Evolutionary conservation across 352 stramenopile genomes (phyloP), one percentile per base, ranked within the genome.

Genomic region (Saprolegnia diclina): DNA sequence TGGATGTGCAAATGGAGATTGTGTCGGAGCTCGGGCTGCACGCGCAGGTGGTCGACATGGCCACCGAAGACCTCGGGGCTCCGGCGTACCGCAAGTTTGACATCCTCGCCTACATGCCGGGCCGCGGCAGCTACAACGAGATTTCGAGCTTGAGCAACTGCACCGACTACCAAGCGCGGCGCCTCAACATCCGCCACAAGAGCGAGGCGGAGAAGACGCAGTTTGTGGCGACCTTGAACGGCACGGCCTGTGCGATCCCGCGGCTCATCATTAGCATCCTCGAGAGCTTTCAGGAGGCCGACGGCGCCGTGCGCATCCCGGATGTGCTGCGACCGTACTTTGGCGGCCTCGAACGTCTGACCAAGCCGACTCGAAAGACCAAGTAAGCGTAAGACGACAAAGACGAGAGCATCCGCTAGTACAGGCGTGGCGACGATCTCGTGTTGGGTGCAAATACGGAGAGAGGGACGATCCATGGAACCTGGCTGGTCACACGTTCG

Each of bases 181-280:
- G 88, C 3, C 76, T 96, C 13, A 89, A 93, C 66, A 94, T 96
- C 63, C 85, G 88, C 59, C 88, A 95, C 74, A 88, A 87, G 62
- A 14, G 11, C 19, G 72, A 83, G 21, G 65, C 63, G 38, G 84
- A 88, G 56, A 79, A 86, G 19, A 86, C 81, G 16, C 76, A 82
- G 56, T 96, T 95, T 63, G 87, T 92, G 54, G 88, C 95, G 77
- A 96, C 88, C 16, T 76, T 96, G 21, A 96, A 96, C 64, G 88
- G 83, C 50, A 96, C 89, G 19, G 88, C 86, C 2, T 85, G 85
- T 64, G 89, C 89, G 1, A 77, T 95, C 6, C 87, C 88, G 32
- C 83, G 88, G 0, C 72, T 95, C 53, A 73, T 96, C n/a, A 89
- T 95, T 65, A 87, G 80, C 69, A 71, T 96, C 57, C 78, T 94